These are phyloP conservation scores for Solanum corneliomulleri DNA, from an alignment of 257 asterid species.

Conservation along the genomic window DNA sequence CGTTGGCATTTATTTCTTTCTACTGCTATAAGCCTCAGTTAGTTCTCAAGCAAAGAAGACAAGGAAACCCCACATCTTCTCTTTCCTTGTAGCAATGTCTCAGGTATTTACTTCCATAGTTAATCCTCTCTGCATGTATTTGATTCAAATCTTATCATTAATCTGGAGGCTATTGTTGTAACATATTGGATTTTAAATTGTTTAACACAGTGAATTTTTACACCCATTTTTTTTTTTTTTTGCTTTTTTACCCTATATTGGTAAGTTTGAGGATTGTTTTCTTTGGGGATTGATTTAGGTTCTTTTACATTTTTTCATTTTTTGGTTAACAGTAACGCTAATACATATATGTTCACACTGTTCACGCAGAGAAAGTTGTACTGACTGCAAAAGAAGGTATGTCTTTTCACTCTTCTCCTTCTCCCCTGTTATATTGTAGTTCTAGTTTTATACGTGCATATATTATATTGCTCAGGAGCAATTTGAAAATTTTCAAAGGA, in stretches of 20 bases:
- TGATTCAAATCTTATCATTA: neutral
- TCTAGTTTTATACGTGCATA: neutral
- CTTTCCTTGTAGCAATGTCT: neutral
- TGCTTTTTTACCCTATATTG: neutral
- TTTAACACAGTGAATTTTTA: neutral
- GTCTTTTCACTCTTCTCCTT: neutral
- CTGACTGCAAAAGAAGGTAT: neutral
- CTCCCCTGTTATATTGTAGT: neutral
- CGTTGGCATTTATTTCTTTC: neutral
- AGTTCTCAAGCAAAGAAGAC: neutral
- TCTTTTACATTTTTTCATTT: neutral
- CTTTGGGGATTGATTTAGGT: neutral
- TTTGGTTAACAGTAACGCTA: neutral
- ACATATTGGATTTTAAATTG: neutral
- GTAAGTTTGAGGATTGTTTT: neutral
- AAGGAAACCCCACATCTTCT: neutral
- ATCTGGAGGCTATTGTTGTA: neutral
- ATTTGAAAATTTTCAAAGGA: neutral
- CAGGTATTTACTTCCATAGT: neutral
- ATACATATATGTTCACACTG: neutral
- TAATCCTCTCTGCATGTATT: neutral
- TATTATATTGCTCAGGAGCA: neutral
- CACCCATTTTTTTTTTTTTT: neutral
- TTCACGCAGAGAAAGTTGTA: neutral
- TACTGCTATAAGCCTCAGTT: neutral